phyloP scores from a whole-genome alignment of 2,329 filamentous ascomycete genomes.

The Torrubiella hemipterigena region DNA sequence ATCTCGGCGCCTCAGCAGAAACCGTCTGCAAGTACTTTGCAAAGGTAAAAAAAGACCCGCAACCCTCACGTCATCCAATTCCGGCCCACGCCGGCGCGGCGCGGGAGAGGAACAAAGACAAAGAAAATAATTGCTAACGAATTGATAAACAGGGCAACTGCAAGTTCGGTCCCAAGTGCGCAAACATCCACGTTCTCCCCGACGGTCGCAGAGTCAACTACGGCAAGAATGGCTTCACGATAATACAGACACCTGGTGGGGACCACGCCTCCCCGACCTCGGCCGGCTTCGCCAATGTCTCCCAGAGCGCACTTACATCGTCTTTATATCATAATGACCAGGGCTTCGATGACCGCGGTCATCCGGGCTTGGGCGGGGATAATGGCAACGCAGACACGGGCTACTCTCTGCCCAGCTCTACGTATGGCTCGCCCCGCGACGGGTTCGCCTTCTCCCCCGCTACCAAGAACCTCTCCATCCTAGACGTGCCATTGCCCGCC shows the following conservation, averaged over 20 bases:
- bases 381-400: constrained; percentile 49
- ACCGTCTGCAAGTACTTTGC: constrained; percentile 98
- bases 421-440: constrained; percentile 76
- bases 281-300: constrained; percentile 41
- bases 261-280: constrained; percentile 43
- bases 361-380: too few relatives aligned
- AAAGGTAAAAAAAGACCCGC: too few relatives aligned
- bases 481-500: constrained; percentile 84
- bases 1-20: constrained; percentile 71
- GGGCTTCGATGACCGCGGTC: constrained; percentile 36
- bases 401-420: constrained; percentile 41
- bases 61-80: constrained; percentile 16
- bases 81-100: too few relatives aligned
- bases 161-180: constrained; percentile 97
- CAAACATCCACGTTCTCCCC: constrained; percentile 87
- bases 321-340: constrained; percentile 33
- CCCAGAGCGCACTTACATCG: constrained; percentile 55
- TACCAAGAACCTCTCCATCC: constrained; percentile 65
- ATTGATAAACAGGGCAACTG: constrained; percentile 65
- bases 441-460: constrained; percentile 72
- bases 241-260: constrained; percentile 45
- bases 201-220: constrained; percentile 88
- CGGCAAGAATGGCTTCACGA: constrained; percentile 55
- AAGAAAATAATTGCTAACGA: neutral
- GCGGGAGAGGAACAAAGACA: neutral